phyloP scores from a whole-genome alignment of 805 yeast species.

The Spathaspora girioi region DNA sequence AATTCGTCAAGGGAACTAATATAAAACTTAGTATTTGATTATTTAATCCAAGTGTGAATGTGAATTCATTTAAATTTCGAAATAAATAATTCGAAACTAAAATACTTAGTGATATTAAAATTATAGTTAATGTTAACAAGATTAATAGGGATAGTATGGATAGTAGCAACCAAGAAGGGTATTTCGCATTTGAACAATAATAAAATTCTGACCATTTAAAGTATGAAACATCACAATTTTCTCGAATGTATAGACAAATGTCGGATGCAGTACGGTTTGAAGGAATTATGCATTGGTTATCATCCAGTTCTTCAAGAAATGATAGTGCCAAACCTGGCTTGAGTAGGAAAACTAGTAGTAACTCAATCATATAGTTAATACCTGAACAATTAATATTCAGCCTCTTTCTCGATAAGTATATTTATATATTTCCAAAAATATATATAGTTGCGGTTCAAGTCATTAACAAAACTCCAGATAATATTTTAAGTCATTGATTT shows the following conservation, averaged over 20 bases:
- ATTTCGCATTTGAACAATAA: slow-evolving; percentile 20
- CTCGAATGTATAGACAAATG: slow-evolving; percentile 15
- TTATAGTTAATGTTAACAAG: slow-evolving; percentile 10
- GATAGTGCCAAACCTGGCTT: background rate
- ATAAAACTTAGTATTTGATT: slow-evolving; percentile 29
- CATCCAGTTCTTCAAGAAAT: background rate
- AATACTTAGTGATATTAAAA: slow-evolving; percentile 24
- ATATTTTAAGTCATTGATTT: too few species aligned
- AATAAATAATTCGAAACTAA: slow-evolving; percentile 33
- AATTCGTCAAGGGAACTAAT: slow-evolving; percentile 33
- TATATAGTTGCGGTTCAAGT: background rate
- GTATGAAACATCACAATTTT: slow-evolving; percentile 20
- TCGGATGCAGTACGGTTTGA: background rate
- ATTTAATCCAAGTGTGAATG: slow-evolving; percentile 20
- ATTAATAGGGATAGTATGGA: slow-evolving; percentile 11
- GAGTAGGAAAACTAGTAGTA: background rate
- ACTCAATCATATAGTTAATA: background rate
- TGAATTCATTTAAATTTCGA: slow-evolving; percentile 24
- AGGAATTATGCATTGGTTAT: background rate
- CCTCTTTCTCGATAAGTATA: background rate
- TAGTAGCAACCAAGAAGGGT: slow-evolving; percentile 11
- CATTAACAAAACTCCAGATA: too few species aligned
- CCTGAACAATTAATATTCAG: background rate
- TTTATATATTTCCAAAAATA: background rate
- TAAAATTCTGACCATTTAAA: slow-evolving; percentile 24